These are phyloP conservation scores for Epichloe sp. DNA, from an alignment of 2,329 filamentous ascomycete genomes.

Conservation along the genomic window DNA sequence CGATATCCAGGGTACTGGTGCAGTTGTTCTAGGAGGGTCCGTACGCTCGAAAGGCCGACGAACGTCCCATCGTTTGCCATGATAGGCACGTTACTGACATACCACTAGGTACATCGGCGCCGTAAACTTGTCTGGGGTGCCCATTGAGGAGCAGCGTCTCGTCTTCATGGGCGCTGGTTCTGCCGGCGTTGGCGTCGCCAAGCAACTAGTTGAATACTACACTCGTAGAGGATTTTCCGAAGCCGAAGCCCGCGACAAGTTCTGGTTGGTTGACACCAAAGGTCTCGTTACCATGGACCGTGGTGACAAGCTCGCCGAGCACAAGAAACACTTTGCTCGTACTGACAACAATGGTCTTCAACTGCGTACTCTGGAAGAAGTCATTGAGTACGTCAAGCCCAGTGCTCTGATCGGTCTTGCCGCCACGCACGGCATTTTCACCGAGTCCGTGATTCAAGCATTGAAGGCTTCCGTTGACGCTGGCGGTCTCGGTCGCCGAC, in stretches of 20 bases:
- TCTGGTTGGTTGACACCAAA: constrained; percentile 96
- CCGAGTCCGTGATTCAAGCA: constrained; percentile 67
- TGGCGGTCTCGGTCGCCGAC: constrained; percentile 56
- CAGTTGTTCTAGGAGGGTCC: constrained; percentile 78
- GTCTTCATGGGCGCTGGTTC: constrained; percentile 95
- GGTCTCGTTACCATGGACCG: constrained; percentile 88
- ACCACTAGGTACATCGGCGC: constrained; percentile 50
- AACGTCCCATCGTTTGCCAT: constrained; percentile 2
- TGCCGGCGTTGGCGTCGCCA: constrained; percentile 91
- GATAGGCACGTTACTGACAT: constrained; percentile 36
- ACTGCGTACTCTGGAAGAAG: constrained; percentile 72
- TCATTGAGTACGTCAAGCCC: constrained; percentile 89
- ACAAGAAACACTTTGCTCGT: constrained; percentile 63
- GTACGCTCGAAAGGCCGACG: constrained; percentile 11
- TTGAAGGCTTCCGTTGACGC: constrained; percentile 51
- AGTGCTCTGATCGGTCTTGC: constrained; percentile 90
- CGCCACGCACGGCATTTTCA: constrained; percentile 90
- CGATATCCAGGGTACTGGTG: constrained; percentile 93
- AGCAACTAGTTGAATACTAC: constrained; percentile 96
- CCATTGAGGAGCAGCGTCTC: constrained; percentile 78
- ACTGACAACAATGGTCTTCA: constrained; percentile 52
- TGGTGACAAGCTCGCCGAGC: constrained; percentile 84
- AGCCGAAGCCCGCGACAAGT: constrained; percentile 75
- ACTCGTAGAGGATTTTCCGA: constrained; percentile 83
- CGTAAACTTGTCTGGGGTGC: constrained; percentile 75